These are phyloP conservation scores for Epipyxis sp. DNA, from an alignment of 108 stramenopile species.

Conservation along the genomic window DNA sequence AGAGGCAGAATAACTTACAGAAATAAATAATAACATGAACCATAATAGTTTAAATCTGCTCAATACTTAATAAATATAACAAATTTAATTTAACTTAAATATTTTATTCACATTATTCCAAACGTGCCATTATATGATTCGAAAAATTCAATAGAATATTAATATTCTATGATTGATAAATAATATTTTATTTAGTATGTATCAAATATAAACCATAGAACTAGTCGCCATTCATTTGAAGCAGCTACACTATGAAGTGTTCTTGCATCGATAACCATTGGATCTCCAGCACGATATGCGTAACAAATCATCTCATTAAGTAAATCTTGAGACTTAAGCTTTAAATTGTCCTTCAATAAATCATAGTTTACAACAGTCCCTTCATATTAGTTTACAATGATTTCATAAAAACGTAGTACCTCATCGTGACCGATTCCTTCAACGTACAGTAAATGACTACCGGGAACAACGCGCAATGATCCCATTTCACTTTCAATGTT, in stretches of 20 bases:
- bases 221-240: neutral
- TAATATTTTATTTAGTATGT: neutral
- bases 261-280: neutral
- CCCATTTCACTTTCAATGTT: neutral
- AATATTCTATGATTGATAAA: too few relatives aligned
- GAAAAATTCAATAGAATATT: too few relatives aligned
- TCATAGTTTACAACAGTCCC: neutral
- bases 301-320: neutral
- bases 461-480: neutral
- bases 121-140: too few relatives aligned
- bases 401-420: neutral
- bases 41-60: neutral
- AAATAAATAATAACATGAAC: slow-evolving; percentile 39
- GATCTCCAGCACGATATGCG: neutral
- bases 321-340: neutral
- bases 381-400: neutral
- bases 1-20: slow-evolving; percentile 86
- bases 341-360: neutral
- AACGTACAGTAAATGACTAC: neutral
- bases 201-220: slow-evolving; percentile 8
- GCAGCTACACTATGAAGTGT: neutral
- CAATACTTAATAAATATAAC: too few relatives aligned
- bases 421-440: neutral
- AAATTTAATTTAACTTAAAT: too few relatives aligned
- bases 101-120: too few relatives aligned